phyloP scores from a whole-genome alignment of 202 grass and related monocot genomes.

The Alloteropsis angusta region DNA sequence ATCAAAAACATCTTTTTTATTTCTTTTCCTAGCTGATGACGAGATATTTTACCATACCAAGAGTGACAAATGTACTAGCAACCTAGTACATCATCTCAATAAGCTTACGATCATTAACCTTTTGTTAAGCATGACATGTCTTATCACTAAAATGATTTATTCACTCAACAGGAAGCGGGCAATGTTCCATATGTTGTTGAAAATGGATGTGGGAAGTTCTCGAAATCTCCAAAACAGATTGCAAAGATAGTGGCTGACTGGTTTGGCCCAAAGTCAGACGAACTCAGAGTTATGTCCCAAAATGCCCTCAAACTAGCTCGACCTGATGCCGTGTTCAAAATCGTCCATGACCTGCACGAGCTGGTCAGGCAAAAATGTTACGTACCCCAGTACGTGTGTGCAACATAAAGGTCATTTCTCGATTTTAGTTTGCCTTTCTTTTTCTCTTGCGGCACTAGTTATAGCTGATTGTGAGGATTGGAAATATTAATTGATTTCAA shows the following conservation, averaged over 20 bases:
- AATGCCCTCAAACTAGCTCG: slow-evolving; percentile 77
- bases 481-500: slow-evolving; percentile 33
- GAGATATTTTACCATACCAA: neutral
- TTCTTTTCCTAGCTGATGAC: neutral
- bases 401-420: slow-evolving; percentile 28
- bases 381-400: slow-evolving; percentile 49
- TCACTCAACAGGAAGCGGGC: slow-evolving; percentile 69
- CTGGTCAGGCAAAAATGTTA: slow-evolving; percentile 62
- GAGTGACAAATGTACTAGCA: neutral
- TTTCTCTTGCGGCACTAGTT: slow-evolving; percentile 27
- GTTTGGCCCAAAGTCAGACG: slow-evolving; percentile 78
- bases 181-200: slow-evolving; percentile 98
- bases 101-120: neutral
- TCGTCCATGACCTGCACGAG: slow-evolving; percentile 90
- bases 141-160: slow-evolving; percentile 12
- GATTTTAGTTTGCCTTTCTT: slow-evolving; percentile 4
- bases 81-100: neutral
- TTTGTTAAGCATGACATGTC: neutral
- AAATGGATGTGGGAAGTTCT: slow-evolving; percentile 90
- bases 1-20: neutral
- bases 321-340: slow-evolving; percentile 87
- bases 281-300: slow-evolving; percentile 73
- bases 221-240: slow-evolving; percentile 71
- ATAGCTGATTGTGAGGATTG: slow-evolving; percentile 33
- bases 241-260: slow-evolving; percentile 67